Conservation (phyloP, 768 basidiomycete species). For the Kwoniella mangroviensis region DNA sequence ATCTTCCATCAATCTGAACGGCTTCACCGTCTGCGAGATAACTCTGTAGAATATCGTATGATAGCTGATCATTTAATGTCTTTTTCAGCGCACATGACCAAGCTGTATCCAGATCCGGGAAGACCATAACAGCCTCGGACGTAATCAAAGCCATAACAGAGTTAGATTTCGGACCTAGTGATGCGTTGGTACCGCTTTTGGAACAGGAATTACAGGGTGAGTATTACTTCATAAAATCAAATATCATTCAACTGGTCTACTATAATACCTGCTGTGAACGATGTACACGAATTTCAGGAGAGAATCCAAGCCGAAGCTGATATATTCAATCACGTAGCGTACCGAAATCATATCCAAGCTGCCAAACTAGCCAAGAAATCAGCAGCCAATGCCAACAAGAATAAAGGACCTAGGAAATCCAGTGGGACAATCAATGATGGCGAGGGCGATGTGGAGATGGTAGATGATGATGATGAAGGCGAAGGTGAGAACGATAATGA, state of each 20-base stretch:
- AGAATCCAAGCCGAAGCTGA: background rate
- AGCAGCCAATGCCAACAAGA: slow-evolving; percentile 17
- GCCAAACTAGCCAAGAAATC: slow-evolving; percentile 33
- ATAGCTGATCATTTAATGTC: slow-evolving; percentile 84
- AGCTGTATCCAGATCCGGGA: slow-evolving; percentile 79
- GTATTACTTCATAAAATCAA: slow-evolving; percentile 8
- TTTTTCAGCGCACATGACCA: slow-evolving; percentile 80
- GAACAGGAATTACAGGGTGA: slow-evolving; percentile 51
- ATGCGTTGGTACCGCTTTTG: slow-evolving; percentile 41
- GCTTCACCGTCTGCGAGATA: background rate
- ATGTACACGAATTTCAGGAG: background rate
- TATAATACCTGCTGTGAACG: background rate
- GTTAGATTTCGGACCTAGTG: slow-evolving; percentile 50
- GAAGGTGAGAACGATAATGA: slow-evolving; percentile 35
- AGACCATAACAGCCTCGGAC: slow-evolving; percentile 85
- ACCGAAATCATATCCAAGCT: slow-evolving; percentile 48
- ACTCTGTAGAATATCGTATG: background rate
- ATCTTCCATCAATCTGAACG: background rate
- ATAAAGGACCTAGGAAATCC: slow-evolving; percentile 25
- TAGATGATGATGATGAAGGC: slow-evolving; percentile 46
- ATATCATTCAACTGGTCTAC: background rate
- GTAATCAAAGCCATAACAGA: slow-evolving; percentile 69
- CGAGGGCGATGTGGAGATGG: slow-evolving; percentile 27
- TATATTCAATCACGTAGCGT: slow-evolving; percentile 39
- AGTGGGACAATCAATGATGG: slow-evolving; percentile 28